Conservation (phyloP, 176 grass and related monocot genomes). For the Triticum timopheevii region DNA sequence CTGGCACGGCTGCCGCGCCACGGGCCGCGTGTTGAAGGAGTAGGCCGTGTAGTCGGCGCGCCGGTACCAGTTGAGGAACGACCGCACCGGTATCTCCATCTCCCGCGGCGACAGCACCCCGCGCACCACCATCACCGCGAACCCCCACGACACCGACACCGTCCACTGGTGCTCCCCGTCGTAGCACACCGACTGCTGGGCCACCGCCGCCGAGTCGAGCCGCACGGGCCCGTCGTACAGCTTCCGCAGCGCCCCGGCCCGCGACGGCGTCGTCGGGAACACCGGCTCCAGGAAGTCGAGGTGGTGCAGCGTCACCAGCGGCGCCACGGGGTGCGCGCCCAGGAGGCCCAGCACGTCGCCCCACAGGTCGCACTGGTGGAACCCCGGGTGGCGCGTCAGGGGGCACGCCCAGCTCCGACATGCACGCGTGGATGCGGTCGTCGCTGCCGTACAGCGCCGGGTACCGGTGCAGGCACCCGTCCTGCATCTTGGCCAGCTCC, state of each 20-base stretch:
- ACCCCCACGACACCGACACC: conserved; percentile 90
- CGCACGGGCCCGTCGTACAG: conserved; percentile 81
- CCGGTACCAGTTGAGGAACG: conserved; percentile 92
- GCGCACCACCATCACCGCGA: conserved; percentile 74
- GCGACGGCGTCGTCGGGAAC: conserved; percentile 56
- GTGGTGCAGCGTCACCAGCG: conserved; percentile 88
- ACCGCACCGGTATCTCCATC: conserved; percentile 86
- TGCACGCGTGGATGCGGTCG: conserved; percentile 94
- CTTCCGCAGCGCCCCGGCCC: conserved; percentile 47
- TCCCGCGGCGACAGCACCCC: conserved; percentile 88
- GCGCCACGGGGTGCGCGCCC: conserved; percentile 72
- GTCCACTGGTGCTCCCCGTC: conserved; percentile 69
- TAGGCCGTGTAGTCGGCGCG: conserved; percentile 78
- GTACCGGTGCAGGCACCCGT: conserved; percentile 79
- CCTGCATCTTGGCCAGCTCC: conserved; percentile 79
- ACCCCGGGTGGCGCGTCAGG: conserved; percentile 79
- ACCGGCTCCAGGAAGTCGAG: conserved; percentile 90
- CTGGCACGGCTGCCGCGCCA: conserved; percentile 69
- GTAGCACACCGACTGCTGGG: conserved; percentile 95
- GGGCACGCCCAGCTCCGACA: conserved; percentile 90
- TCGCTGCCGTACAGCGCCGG: conserved; percentile 92
- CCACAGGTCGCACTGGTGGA: conserved; percentile 98
- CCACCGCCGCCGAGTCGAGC: conserved; percentile 79
- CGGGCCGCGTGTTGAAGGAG: conserved; percentile 75
- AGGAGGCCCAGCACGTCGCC: conserved; percentile 86